These are phyloP conservation scores for Colletotrichum sansevieriae DNA, from an alignment of 2,329 filamentous ascomycete genomes.

Conservation along the genomic window DNA sequence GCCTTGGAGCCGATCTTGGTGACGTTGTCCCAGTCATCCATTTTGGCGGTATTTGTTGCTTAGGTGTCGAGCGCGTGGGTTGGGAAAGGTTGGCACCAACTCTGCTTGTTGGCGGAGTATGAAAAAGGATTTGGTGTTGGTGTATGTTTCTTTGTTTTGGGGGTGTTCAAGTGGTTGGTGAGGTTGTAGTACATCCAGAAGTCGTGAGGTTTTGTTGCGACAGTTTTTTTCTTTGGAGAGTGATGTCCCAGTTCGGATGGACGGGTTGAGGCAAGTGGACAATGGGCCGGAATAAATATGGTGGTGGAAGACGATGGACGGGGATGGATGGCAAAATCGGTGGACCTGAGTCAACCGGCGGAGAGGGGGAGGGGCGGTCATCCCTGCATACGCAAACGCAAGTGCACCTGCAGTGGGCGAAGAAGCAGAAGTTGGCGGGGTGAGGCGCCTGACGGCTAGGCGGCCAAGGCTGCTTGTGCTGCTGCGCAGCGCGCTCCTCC, in stretches of 20 bases:
- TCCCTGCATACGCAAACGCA: conserved; percentile 35
- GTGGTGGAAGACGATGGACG: conserved; percentile 46
- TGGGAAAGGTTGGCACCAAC: background rate
- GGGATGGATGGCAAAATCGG: conserved; percentile 45
- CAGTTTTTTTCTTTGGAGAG: conserved; percentile 36
- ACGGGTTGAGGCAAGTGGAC: conserved; percentile 10
- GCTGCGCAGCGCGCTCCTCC: background rate
- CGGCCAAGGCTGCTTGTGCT: background rate
- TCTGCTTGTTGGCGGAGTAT: background rate
- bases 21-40: conserved; percentile 85
- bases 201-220: conserved; percentile 18
- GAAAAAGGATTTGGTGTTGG: conserved; percentile 21
- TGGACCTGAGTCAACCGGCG: conserved; percentile 50
- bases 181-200: background rate
- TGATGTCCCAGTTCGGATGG: conserved; percentile 16
- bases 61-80: conserved; percentile 16
- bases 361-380: conserved; percentile 38
- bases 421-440: conserved; percentile 19
- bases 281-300: conserved; percentile 37
- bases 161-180: conserved; percentile 35
- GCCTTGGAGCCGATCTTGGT: conserved; percentile 95
- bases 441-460: conserved; percentile 5
- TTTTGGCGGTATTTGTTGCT: conserved; percentile 62
- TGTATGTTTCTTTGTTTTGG: conserved; percentile 16
- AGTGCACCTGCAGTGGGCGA: background rate